A percentile compares a stretch with the other conserved stretches of the same genome.
These are phyloP conservation scores for Talaromyces piceae DNA, from an alignment of 2,329 filamentous ascomycete species.

Conservation along the genomic window DNA sequence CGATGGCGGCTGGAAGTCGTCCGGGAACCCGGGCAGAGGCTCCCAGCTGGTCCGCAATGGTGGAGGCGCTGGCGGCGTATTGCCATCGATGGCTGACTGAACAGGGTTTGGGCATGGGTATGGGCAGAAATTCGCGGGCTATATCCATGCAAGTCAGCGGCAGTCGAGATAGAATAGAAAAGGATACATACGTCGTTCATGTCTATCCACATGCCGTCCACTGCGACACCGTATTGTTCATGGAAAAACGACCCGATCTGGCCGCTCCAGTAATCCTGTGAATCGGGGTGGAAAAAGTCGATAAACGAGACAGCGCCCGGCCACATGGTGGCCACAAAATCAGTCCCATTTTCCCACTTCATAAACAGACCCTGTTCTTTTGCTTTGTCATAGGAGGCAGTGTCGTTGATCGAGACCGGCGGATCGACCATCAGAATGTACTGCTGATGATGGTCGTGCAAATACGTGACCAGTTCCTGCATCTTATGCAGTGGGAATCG, in stretches of 20 bases:
- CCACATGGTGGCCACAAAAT: conserved; percentile 62
- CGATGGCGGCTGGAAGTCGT: conserved; percentile 54
- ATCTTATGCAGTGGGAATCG: conserved; percentile 41
- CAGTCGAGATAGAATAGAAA: background rate
- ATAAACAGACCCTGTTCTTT: conserved; percentile 49
- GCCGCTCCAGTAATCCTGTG: conserved; percentile 60
- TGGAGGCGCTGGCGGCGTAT: conserved; percentile 53
- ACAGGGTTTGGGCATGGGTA: conserved; percentile 49
- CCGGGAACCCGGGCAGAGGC: conserved; percentile 62
- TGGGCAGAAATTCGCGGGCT: conserved; percentile 44
- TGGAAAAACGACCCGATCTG: conserved; percentile 62
- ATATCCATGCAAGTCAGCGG: background rate
- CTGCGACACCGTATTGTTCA: conserved; percentile 57
- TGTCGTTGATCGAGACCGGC: conserved; percentile 27
- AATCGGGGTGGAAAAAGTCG: conserved; percentile 66
- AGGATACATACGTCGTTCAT: conserved; percentile 47
- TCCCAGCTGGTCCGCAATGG: conserved; percentile 58
- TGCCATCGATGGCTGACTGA: conserved; percentile 40
- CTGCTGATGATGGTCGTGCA: conserved; percentile 60
- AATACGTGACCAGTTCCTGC: conserved; percentile 57
- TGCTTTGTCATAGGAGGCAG: conserved; percentile 53
- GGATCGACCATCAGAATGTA: conserved; percentile 72
- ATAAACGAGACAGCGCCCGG: conserved; percentile 65
- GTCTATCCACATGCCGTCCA: conserved; percentile 73
- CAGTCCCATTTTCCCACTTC: conserved; percentile 46